A percentile compares a stretch with the other conserved stretches of the same genome.
Evolutionary conservation across 1,139 yeast species (phyloP).

Genomic region (Debaryomyces singareniensis): DNA sequence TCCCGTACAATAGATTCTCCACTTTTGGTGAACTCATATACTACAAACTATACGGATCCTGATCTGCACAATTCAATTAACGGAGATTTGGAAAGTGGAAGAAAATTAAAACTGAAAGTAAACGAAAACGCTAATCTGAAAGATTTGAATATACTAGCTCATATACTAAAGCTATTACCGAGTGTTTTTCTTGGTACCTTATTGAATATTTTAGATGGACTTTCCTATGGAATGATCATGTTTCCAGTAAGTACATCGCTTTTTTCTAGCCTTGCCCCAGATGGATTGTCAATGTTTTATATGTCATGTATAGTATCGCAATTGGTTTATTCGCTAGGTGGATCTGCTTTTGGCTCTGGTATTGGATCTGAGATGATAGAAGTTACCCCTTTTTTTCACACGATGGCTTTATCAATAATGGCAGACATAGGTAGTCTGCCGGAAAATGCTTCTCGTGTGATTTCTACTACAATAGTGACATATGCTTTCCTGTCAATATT

Average conservation of each 20-base stretch:
- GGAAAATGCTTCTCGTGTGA: conserved; percentile 50
- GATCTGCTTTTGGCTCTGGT: conserved; percentile 82
- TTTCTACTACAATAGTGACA: conserved; percentile 83
- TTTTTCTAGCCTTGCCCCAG: conserved; percentile 74
- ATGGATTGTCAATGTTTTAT: conserved; percentile 91
- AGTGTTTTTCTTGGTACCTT: conserved; percentile 81
- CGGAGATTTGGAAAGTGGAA: neutral
- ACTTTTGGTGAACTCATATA: neutral
- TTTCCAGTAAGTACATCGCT: conserved; percentile 82
- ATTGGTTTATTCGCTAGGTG: conserved; percentile 81
- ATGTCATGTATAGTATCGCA: conserved; percentile 86
- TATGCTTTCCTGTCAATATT: conserved; percentile 78
- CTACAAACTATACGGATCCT: neutral
- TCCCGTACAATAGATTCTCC: neutral
- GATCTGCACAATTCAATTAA: neutral
- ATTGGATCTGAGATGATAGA: conserved; percentile 98
- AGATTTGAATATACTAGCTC: neutral
- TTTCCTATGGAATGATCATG: conserved; percentile 95
- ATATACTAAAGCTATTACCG: conserved; percentile 30
- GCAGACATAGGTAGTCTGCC: conserved; percentile 43
- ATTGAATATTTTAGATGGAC: conserved; percentile 82
- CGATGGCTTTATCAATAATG: conserved; percentile 78
- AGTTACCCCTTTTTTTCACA: conserved; percentile 93
- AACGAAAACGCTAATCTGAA: neutral
- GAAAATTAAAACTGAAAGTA: neutral